phyloP scores from a whole-genome alignment of 441 rosid genomes.

The Gossypium davidsonii region DNA sequence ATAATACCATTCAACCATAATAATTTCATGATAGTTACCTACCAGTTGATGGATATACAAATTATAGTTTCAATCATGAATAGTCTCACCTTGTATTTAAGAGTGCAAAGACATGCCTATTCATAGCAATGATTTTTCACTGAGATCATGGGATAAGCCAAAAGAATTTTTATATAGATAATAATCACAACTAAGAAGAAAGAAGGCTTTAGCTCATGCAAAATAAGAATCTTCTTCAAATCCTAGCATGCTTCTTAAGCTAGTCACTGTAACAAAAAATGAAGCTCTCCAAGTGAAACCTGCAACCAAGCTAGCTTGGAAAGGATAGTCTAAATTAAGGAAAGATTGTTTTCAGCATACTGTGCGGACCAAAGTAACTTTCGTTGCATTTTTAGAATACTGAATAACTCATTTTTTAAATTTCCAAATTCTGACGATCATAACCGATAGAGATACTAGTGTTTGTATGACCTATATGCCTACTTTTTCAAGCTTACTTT shows the following conservation, averaged over 20 bases:
- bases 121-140: neutral
- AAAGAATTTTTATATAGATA: neutral
- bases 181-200: neutral
- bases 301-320: too few species aligned
- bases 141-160: neutral
- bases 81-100: neutral
- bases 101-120: neutral
- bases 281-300: too few species aligned
- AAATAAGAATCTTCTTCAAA: too few species aligned
- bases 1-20: neutral
- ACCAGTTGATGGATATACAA: neutral
- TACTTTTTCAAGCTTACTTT: neutral
- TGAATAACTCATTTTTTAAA: too few species aligned
- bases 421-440: too few species aligned
- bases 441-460: neutral
- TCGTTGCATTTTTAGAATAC: too few species aligned
- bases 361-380: neutral
- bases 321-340: too few species aligned
- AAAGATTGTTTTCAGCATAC: too few species aligned
- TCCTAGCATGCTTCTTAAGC: too few species aligned
- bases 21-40: neutral
- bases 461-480: neutral
- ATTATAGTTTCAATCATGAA: constrained; percentile 2
- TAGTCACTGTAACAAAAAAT: too few species aligned
- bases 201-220: neutral